Evolutionary conservation across 306 rosid species (phyloP).

Genomic region (Carpinus viminea): DNA sequence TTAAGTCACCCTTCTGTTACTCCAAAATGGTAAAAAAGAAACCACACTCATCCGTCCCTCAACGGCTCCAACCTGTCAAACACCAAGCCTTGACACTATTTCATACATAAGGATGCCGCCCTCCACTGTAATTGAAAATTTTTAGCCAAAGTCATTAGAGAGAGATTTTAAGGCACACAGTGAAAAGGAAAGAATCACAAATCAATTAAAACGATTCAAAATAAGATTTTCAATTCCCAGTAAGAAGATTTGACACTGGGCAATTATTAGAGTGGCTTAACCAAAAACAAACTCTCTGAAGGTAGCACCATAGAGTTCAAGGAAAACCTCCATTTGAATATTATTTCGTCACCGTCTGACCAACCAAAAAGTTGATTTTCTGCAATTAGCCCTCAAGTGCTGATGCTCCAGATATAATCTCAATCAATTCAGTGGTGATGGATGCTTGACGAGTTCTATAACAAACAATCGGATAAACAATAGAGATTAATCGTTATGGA

Average conservation of each 20-base stretch:
- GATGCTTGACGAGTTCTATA: slow-evolving; percentile 98
- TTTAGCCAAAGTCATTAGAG: background rate
- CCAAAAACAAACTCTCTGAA: slow-evolving; percentile 30
- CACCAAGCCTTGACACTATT: too few relatives aligned
- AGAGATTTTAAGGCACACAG: background rate
- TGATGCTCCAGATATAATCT: slow-evolving; percentile 98
- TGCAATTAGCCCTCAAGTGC: slow-evolving; percentile 66
- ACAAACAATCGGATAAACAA: slow-evolving; percentile 28
- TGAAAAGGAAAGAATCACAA: slow-evolving; percentile 26
- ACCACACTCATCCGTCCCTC: too few relatives aligned
- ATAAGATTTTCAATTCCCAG: slow-evolving; percentile 38
- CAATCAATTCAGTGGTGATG: slow-evolving; percentile 94
- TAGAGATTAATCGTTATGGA: slow-evolving; percentile 29
- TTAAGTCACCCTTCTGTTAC: too few relatives aligned
- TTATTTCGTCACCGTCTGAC: slow-evolving; percentile 46
- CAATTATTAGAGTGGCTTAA: slow-evolving; percentile 49
- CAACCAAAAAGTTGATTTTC: slow-evolving; percentile 26
- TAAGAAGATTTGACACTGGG: slow-evolving; percentile 27
- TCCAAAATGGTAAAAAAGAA: too few relatives aligned
- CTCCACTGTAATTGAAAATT: too few relatives aligned
- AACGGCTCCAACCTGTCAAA: too few relatives aligned
- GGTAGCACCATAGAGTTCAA: slow-evolving; percentile 43
- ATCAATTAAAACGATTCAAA: slow-evolving; percentile 28
- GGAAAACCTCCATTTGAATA: slow-evolving; percentile 33
- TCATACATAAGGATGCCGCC: too few relatives aligned